Base-by-base conservation (phyloP, 768 basidiomycete genomes). In the Russula griseocarnosa region DNA sequence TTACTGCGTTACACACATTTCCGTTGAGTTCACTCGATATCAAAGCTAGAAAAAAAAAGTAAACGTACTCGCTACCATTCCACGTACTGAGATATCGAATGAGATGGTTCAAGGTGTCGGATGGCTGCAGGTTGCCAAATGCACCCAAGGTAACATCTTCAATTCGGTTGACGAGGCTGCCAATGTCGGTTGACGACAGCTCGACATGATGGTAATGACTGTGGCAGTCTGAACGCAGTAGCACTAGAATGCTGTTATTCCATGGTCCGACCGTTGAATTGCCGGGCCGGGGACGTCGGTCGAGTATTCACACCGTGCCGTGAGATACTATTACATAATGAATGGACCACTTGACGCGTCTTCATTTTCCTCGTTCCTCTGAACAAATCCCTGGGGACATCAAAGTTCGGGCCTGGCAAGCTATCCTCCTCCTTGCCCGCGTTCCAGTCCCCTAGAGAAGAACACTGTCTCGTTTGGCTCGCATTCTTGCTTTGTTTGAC, bases 361-460 rank as follows among this genome's bases (percentile, higher is more conserved):
- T 20, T 24, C n/a, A n/a, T n/a, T 18, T 14, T 70, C 70, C 62
- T 66, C 70, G 69, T 7, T 36, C 36, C 61, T 70, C 69, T 58
- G 85, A 90, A 90, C 86, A 87, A 88, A 85, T 77, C 78, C 71
- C 66, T 82, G 89, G 82, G 86, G 89, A 92, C 90, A 85, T 73
- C 83, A 89, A 90, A 93, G 91, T 92, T 93, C 91, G 91, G 88
- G 83, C 91, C 81, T 73, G 90, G 87, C 77, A 74, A 77, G 79
- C 87, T 84, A 83, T 82, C 22, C 60, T 85, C 83, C 83, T 91
- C 85, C 89, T 85, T 83, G 90, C 83, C 87, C 91, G 91, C 91
- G 91, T 93, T 91, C 89, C 89, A 88, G 89, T 91, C 87, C 84
- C 82, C 88, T 80, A 90, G 82, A 91, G 44, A 66, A 71, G 55